phyloP scores from a whole-genome alignment of 2,329 filamentous ascomycete species.

The Blastomyces parvus region DNA sequence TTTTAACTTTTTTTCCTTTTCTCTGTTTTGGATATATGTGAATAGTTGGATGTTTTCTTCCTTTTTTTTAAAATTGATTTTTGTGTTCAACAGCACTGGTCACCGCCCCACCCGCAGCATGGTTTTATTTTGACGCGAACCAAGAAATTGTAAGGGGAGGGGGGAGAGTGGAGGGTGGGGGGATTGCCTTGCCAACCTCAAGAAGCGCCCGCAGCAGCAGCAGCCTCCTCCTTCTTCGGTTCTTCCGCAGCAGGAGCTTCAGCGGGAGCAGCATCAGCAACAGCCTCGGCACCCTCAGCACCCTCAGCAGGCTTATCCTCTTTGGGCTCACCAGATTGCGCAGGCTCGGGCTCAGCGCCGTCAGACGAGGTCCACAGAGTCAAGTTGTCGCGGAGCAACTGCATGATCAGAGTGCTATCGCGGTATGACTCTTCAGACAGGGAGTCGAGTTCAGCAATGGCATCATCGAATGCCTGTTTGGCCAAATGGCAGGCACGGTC shows the following conservation, averaged over 20 bases:
- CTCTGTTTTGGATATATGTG: background rate
- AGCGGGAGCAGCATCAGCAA: background rate
- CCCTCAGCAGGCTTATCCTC: constrained; percentile 49
- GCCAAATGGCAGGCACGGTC: constrained; percentile 96
- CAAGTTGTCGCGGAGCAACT: constrained; percentile 94
- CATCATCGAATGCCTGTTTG: constrained; percentile 98
- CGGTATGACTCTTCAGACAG: constrained; percentile 97
- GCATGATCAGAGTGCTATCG: constrained; percentile 98
- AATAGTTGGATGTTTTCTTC: background rate
- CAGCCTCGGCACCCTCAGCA: constrained; percentile 18
- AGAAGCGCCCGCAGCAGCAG: constrained; percentile 25
- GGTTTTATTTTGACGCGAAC: constrained; percentile 19
- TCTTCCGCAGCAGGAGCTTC: constrained; percentile 9
- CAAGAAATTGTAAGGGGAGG: constrained; percentile 16
- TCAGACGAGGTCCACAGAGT: constrained; percentile 97
- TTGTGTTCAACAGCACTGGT: constrained; percentile 14
- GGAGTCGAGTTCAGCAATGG: constrained; percentile 96
- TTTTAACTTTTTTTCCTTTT: background rate
- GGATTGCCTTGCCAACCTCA: background rate
- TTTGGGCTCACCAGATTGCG: constrained; percentile 50
- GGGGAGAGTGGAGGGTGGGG: no score
- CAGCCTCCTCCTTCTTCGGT: constrained; percentile 16
- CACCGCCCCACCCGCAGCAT: constrained; percentile 18
- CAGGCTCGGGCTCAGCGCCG: constrained; percentile 57
- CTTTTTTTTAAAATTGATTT: no score